These are phyloP conservation scores for Yarrowia hollandica DNA, from an alignment of 805 yeast genomes.

Conservation along the genomic window DNA sequence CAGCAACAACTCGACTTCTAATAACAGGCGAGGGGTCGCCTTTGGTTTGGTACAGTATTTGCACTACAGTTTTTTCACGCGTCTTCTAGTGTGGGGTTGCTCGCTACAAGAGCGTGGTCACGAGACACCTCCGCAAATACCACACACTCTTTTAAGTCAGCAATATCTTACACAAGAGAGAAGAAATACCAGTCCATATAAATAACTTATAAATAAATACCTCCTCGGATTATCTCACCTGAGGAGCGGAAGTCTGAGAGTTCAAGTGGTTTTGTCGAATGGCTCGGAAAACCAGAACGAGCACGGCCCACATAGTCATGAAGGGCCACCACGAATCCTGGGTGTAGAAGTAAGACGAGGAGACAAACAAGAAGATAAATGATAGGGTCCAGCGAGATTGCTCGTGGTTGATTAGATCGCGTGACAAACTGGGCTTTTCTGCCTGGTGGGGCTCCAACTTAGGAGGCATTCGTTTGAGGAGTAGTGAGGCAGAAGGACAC, in stretches of 20 bases:
- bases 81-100: no score
- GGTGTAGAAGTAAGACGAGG: constrained; percentile 24
- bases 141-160: no score
- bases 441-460: constrained; percentile 26
- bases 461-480: constrained; percentile 21
- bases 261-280: constrained; percentile 25
- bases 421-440: constrained; percentile 20
- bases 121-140: no score
- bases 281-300: constrained; percentile 22
- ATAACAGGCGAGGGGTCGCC: no score
- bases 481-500: constrained; percentile 21
- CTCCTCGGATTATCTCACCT: neutral
- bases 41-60: no score
- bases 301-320: constrained; percentile 26
- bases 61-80: no score
- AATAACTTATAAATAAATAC: constrained; percentile 13
- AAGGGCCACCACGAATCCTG: constrained; percentile 30
- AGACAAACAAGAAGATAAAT: constrained; percentile 18
- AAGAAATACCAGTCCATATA: neutral
- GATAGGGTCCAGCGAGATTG: constrained; percentile 28
- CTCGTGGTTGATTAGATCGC: constrained; percentile 28
- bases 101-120: no score
- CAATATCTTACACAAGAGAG: no score
- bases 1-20: no score
- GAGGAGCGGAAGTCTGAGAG: constrained; percentile 7